Evolutionary conservation across 163 green algal genomes (phyloP).

Genomic region (Scenedesmus sp.): DNA sequence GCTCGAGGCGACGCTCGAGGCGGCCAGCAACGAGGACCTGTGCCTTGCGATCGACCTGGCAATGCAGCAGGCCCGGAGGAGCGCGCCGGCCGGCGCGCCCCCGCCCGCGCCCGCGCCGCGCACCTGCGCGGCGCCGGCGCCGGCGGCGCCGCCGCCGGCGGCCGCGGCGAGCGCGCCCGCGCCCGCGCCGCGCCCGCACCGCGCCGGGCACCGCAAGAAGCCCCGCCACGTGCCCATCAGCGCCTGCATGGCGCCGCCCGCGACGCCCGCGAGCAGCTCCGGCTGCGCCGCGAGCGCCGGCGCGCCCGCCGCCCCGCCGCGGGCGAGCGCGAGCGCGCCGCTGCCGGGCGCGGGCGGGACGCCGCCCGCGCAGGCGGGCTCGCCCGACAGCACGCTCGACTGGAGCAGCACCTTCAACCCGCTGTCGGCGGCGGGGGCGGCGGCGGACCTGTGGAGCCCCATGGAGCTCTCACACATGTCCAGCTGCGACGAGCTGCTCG

Average conservation of each 20-base stretch:
- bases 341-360: background rate
- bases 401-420: conserved; percentile 13
- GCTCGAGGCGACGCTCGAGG: background rate
- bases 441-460: background rate
- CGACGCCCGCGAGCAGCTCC: background rate
- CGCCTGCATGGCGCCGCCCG: too few species aligned
- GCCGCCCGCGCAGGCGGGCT: background rate
- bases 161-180: background rate
- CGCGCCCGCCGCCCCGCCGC: background rate
- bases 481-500: conserved; percentile 10
- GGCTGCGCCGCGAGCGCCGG: background rate
- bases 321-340: background rate
- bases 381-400: background rate
- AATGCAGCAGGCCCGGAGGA: background rate
- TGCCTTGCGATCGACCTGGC: conserved; percentile 4
- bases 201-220: background rate
- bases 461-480: conserved; percentile 1
- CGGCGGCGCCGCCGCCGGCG: background rate
- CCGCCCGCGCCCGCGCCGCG: background rate
- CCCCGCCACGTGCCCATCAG: background rate
- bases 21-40: background rate
- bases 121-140: background rate
- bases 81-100: too few species aligned
- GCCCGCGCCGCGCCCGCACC: background rate
- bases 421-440: background rate